Percentiles rank a stretch among this genome's conserved stretches.
These are phyloP conservation scores for Beauveria australis DNA, from an alignment of 2,329 filamentous ascomycete species.

Conservation along the genomic window DNA sequence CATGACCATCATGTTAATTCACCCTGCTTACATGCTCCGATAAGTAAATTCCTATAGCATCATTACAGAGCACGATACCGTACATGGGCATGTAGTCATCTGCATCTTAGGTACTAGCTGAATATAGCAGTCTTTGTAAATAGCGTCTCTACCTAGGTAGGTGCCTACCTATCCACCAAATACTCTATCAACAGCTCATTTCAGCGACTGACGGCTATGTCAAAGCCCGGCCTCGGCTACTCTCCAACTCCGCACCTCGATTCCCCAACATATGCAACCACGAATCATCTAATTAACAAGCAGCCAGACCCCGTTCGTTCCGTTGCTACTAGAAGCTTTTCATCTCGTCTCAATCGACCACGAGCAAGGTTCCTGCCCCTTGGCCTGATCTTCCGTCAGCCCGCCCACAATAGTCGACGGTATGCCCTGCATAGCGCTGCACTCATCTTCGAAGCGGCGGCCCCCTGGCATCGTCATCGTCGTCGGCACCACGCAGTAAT, in stretches of 20 bases:
- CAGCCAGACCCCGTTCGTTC: background rate
- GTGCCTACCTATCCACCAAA: too few relatives aligned
- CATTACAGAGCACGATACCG: background rate
- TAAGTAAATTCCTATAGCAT: background rate
- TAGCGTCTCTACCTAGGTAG: too few relatives aligned
- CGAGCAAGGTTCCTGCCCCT: background rate
- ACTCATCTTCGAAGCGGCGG: background rate
- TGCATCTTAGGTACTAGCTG: too few relatives aligned
- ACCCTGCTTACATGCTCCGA: background rate
- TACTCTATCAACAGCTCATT: background rate
- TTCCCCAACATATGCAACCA: background rate
- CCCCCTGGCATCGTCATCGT: too few relatives aligned
- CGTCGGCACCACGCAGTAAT: constrained; percentile 2
- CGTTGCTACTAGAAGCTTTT: background rate
- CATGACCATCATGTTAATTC: background rate
- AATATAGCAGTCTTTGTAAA: too few relatives aligned
- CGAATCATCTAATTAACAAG: background rate
- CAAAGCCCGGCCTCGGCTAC: background rate
- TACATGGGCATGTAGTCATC: too few relatives aligned
- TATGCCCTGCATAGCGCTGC: background rate
- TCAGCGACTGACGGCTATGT: background rate
- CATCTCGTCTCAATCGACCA: background rate
- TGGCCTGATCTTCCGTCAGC: constrained; percentile 6
- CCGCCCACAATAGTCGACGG: constrained; percentile 4
- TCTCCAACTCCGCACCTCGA: background rate